Percentiles rank a stretch among this genome's conserved stretches.
phyloP scores from a whole-genome alignment of 2,329 filamentous ascomycete species.

The Colletotrichum lindemuthianum region DNA sequence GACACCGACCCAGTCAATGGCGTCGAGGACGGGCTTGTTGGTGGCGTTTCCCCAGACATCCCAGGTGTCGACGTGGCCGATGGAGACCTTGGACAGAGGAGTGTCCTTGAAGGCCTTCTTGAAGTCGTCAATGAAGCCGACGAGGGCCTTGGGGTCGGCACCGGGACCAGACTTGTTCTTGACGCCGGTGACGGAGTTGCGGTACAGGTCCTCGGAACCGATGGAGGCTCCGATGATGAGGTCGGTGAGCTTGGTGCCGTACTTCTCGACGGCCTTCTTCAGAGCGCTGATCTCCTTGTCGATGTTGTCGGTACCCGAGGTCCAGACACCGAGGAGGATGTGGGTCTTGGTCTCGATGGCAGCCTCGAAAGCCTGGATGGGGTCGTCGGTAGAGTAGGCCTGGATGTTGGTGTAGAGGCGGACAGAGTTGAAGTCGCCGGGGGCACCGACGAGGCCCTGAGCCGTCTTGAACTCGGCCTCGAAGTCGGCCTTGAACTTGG shows the following conservation, averaged over 20 bases:
- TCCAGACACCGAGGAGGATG: constrained; percentile 74
- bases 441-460: constrained; percentile 54
- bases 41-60: constrained; percentile 68
- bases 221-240: constrained; percentile 73
- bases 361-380: constrained; percentile 82
- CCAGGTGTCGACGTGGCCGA: constrained; percentile 77
- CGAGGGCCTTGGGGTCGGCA: constrained; percentile 65
- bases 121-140: constrained; percentile 74
- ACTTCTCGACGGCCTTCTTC: constrained; percentile 62
- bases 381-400: constrained; percentile 75
- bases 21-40: constrained; percentile 69
- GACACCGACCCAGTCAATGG: constrained; percentile 72
- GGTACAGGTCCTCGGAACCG: constrained; percentile 75
- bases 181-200: constrained; percentile 68
- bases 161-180: constrained; percentile 71
- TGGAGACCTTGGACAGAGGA: constrained; percentile 56
- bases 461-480: constrained; percentile 56
- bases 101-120: constrained; percentile 63
- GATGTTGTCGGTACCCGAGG: constrained; percentile 64
- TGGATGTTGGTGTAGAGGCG: constrained; percentile 76
- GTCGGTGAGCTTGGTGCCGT: constrained; percentile 62
- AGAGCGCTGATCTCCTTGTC: constrained; percentile 70
- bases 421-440: constrained; percentile 66
- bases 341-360: constrained; percentile 69
- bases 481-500: constrained; percentile 64